Base-by-base conservation (phyloP, 257 asterid genomes). In the Ligustrum vulgare region DNA sequence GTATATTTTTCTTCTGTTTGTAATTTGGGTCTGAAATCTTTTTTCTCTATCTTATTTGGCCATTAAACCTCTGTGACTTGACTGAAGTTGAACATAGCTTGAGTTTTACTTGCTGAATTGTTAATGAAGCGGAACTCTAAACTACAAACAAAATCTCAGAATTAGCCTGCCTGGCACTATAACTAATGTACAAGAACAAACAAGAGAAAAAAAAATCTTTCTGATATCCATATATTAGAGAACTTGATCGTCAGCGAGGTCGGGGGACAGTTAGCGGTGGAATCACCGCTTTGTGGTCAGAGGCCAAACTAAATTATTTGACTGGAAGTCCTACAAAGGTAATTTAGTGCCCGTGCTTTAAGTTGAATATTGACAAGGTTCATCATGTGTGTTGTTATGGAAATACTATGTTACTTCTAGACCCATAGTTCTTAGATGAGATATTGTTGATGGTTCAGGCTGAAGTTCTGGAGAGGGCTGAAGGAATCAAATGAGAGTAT, bases 191-290 rank as follows among this genome's bases (percentile, higher is more conserved):
- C 81, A 98, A 95, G 87, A 95, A 95, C 93, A 93, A 95, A 80
- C 98, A 95, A 84, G 97, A 96, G 33, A n/a, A n/a, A n/a, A 93
- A 90, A 82, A 81, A 84, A 84, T 95, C 99, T 37, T 88, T 92
- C 82, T 94, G 98, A 98, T 85, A 92, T 75, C 96, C 98, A 8
- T 94, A 94, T 79, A 95, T 93, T 58, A 88, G 82, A 86, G 98
- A 95, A 83, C 98, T 93, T 76, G 99, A 95, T 82, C 96, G 93
- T 56, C 98, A 95, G 76, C 84, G 98, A 74, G 99, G 96, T 60
- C 89, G 99, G 84, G 99, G 99, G 7, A n/a, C 99, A 95, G 87
- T 89, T 95, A 78, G 94, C 97, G 76, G 98, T 95, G 75, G 99
- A 93, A 79, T 95, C 98, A 0, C 98, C 98, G 34, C 96, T 95